phyloP scores from a whole-genome alignment of 2,329 filamentous ascomycete genomes.

The Aspergillus sp. region DNA sequence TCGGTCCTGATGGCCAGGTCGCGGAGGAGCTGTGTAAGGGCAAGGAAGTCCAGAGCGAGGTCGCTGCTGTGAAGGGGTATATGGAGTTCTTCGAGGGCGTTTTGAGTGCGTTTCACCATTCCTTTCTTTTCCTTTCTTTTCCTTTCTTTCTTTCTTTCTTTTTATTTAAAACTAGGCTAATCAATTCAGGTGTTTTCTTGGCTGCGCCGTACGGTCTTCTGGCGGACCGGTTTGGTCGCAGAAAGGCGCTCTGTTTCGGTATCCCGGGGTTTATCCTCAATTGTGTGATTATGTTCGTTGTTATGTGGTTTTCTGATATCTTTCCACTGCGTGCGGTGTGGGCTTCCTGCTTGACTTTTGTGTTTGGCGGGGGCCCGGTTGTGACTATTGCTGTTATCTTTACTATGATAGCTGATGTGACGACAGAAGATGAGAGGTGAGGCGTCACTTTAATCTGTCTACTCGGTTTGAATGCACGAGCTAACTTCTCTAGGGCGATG shows the following conservation, averaged over 20 bases:
- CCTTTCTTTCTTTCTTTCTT: background rate
- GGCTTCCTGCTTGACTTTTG: constrained; percentile 47
- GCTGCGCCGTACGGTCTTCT: constrained; percentile 52
- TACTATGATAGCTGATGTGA: constrained; percentile 54
- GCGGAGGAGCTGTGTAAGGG: constrained; percentile 52
- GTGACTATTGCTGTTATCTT: constrained; percentile 49
- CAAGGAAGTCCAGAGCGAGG: constrained; percentile 48
- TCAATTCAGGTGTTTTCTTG: constrained; percentile 42
- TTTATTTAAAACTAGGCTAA: background rate
- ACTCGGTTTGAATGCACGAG: background rate
- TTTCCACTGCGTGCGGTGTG: constrained; percentile 50
- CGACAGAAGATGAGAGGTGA: constrained; percentile 45
- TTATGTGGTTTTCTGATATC: constrained; percentile 39
- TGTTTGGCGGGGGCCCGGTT: constrained; percentile 50
- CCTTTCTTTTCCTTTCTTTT: too few relatives aligned
- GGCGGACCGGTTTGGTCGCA: constrained; percentile 50
- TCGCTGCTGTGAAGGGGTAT: constrained; percentile 53
- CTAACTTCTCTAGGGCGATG: constrained; percentile 28
- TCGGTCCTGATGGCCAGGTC: constrained; percentile 43
- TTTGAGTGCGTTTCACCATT: constrained; percentile 29
- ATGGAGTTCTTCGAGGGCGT: constrained; percentile 50
- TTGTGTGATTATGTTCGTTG: constrained; percentile 30
- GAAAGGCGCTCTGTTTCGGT: constrained; percentile 44
- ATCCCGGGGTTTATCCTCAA: constrained; percentile 43
- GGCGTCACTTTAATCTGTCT: background rate